phyloP scores from a whole-genome alignment of 164 flowering plant genomes.

The Vitis amurensis region DNA sequence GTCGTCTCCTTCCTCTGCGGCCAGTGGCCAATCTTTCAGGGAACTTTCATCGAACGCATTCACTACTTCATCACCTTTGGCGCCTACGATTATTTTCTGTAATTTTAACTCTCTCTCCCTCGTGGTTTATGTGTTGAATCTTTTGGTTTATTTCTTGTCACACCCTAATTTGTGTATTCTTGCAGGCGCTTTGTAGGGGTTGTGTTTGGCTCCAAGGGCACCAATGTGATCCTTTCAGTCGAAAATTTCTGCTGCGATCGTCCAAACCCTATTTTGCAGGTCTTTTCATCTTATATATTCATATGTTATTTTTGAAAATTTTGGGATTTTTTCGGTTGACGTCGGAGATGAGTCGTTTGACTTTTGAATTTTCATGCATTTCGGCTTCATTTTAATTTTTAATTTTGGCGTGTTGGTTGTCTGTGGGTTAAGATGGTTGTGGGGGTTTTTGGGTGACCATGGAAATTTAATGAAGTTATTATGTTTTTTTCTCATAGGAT shows the following conservation, averaged over 20 bases:
- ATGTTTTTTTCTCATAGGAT: too few species aligned
- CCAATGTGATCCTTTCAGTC: slow-evolving; percentile 52
- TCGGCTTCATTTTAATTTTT: too few species aligned
- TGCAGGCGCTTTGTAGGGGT: slow-evolving; percentile 62
- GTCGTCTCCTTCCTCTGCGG: slow-evolving; percentile 84
- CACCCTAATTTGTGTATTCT: slow-evolving; percentile 1
- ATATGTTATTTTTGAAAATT: too few species aligned
- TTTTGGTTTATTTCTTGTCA: neutral
- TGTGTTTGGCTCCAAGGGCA: slow-evolving; percentile 62
- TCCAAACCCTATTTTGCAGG: slow-evolving; percentile 91
- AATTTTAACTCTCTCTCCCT: slow-evolving; percentile 1
- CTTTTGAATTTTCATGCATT: too few species aligned
- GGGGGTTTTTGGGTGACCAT: too few species aligned
- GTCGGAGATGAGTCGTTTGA: too few species aligned
- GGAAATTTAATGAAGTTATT: too few species aligned
- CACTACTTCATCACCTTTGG: slow-evolving; percentile 81
- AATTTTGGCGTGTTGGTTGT: too few species aligned
- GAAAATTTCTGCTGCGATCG: slow-evolving; percentile 86
- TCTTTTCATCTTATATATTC: slow-evolving; percentile 8
- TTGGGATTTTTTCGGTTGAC: too few species aligned
- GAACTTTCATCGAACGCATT: slow-evolving; percentile 67
- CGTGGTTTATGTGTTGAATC: neutral
- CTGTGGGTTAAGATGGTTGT: too few species aligned
- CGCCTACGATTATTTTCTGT: slow-evolving; percentile 81
- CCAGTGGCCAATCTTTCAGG: slow-evolving; percentile 86